Base-by-base conservation (phyloP, 306 rosid species). In the Quillaja saponaria region DNA sequence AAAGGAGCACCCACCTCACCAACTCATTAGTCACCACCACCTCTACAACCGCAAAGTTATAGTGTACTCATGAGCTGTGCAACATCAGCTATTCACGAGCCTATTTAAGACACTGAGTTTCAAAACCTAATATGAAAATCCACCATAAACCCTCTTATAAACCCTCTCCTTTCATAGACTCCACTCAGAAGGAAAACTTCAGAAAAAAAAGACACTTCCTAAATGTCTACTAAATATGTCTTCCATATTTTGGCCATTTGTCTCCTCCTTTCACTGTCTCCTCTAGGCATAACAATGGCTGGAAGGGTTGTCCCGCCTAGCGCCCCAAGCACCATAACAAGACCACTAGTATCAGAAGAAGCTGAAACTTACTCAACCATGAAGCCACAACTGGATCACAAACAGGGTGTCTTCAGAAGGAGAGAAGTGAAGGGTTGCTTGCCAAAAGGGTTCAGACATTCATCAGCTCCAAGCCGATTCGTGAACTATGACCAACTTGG, bases 391-490 rank as follows among this genome's bases (percentile, higher is more conserved):
- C 39, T 77, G 44, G 71, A 74, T 38, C 87, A 56, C 66, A 73
- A 66, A n/a, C 71, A 74, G 19, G 70, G 19, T 18, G 80, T 81
- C 3, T 79, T 75, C 34, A 64, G 60, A 31, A 82, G 71, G 46
- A 81, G 78, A 71, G 80, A 81, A 34, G 75, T 81, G 12, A 88
- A 83, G 52, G 77, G 67, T 60, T 88, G 96, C 80, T 67, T 85
- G 52, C 96, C 96, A 0, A 88, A 88, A 69, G 90, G 94, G 64
- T 71, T 68, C 12, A 72, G 84, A 50, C 96, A 63, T 52, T 66
- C 78, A 50, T 88, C 96, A 0, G 94, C 90, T 56, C 96, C 96
- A 0, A 88, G 96, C 65, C 85, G 94, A 57, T 88, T 72, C 14
- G 96, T 85, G 4, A 88, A 88, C 69, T 84, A 53, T 45, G 71